Evolutionary conservation across 202 grass and related monocot genomes (phyloP).

Genomic region (Schoenoplectus triqueter): DNA sequence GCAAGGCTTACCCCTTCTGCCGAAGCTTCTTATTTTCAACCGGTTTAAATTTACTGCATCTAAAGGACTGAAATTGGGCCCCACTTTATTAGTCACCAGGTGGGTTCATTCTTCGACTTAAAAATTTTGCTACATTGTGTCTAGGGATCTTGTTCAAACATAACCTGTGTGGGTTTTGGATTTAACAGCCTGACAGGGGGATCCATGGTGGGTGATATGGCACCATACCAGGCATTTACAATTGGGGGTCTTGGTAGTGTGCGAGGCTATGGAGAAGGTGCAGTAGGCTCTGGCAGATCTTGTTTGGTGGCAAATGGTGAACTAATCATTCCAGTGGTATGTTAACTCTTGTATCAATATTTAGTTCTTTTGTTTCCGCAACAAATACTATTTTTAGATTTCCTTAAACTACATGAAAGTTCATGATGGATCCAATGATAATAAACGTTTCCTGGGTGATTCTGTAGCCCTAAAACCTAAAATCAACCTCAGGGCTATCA

Average conservation of each 20-base stretch:
- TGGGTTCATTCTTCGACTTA: slow-evolving; percentile 37
- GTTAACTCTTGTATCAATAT: slow-evolving; percentile 27
- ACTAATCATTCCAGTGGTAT: slow-evolving; percentile 86
- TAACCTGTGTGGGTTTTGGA: slow-evolving; percentile 37
- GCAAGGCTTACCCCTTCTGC: slow-evolving; percentile 90
- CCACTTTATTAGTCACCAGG: slow-evolving; percentile 85
- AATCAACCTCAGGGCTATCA: background rate
- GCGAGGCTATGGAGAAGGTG: slow-evolving; percentile 91
- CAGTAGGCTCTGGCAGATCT: slow-evolving; percentile 85
- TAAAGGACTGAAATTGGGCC: slow-evolving; percentile 88
- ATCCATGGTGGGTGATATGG: slow-evolving; percentile 98
- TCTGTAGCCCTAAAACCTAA: background rate
- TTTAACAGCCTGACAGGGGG: slow-evolving; percentile 81
- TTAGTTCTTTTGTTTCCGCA: background rate
- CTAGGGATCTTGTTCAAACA: slow-evolving; percentile 19
- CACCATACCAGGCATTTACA: slow-evolving; percentile 93
- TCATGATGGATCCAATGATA: background rate
- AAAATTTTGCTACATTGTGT: slow-evolving; percentile 9
- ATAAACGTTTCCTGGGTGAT: background rate
- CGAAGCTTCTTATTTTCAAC: slow-evolving; percentile 86
- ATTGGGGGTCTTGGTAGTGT: slow-evolving; percentile 93
- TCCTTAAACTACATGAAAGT: background rate
- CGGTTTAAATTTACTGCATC: slow-evolving; percentile 84
- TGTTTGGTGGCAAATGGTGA: slow-evolving; percentile 87
- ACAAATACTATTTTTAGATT: background rate